Evolutionary conservation across 2,329 filamentous ascomycete species (phyloP).

Genomic region (Phialophora macrospora): DNA sequence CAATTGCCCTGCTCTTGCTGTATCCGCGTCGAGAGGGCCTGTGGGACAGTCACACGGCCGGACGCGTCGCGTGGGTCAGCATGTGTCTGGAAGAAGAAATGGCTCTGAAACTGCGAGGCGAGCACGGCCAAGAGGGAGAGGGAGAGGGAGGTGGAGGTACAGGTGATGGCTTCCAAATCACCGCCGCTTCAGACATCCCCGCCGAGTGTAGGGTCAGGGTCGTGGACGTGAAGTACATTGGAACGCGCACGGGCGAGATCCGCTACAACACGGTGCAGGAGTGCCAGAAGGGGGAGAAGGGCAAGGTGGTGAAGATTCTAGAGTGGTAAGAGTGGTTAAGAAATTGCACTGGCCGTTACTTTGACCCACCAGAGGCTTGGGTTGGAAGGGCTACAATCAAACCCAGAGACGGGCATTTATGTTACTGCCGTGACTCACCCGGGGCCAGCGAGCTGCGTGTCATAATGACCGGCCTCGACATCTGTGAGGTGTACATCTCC

Average conservation of each 20-base stretch:
- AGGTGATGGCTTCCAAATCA: not conserved
- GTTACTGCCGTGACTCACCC: too few species aligned
- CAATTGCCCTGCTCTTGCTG: conserved; percentile 32
- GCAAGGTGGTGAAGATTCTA: not conserved
- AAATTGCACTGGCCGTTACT: too few species aligned
- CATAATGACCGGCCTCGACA: too few species aligned
- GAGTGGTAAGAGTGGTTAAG: not conserved
- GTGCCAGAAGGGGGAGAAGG: not conserved
- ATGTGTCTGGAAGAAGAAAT: conserved; percentile 23
- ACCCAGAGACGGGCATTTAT: too few species aligned
- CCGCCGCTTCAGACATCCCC: conserved; percentile 14
- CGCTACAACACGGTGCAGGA: conserved; percentile 6
- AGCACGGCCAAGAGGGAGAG: not conserved
- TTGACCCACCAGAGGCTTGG: too few species aligned
- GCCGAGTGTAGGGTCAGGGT: conserved; percentile 18
- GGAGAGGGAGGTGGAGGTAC: not conserved
- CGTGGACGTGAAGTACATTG: conserved; percentile 14
- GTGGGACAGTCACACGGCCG: conserved; percentile 17
- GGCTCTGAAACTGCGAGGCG: not conserved
- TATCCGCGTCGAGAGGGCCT: conserved; percentile 21
- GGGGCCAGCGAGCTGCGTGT: too few species aligned
- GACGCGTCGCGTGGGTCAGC: conserved; percentile 2
- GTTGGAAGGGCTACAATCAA: too few species aligned
- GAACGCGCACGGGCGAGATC: conserved; percentile 11
- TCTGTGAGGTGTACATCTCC: too few species aligned